A percentile compares a stretch with the other conserved stretches of the same genome.
Evolutionary conservation across 345 rosid species (phyloP).

Genomic region (Linum trigynum): DNA sequence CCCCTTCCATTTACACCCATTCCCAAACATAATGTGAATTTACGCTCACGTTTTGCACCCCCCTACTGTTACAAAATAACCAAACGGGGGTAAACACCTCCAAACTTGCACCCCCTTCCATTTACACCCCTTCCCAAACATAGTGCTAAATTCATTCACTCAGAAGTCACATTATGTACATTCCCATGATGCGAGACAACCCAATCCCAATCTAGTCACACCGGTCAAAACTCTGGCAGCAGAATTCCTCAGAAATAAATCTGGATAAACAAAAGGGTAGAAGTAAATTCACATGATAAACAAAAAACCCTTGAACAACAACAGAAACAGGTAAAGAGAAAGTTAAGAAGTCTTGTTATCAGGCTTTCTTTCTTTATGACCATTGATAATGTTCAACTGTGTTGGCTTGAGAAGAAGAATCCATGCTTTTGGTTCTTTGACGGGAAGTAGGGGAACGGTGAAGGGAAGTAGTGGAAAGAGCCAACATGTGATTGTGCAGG

Average conservation of each 20-base stretch:
- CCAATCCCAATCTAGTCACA: background rate
- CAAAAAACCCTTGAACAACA: background rate
- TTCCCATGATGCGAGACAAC: background rate
- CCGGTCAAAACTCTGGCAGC: background rate
- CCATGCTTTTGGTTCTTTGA: background rate
- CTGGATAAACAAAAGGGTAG: background rate
- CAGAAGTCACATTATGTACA: background rate
- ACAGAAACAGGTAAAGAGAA: too few species aligned
- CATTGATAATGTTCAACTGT: too few species aligned
- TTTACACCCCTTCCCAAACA: too few species aligned
- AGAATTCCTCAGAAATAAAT: too few species aligned
- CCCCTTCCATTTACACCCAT: too few species aligned
- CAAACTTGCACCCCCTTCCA: too few species aligned
- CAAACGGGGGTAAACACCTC: too few species aligned
- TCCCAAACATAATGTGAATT: too few species aligned
- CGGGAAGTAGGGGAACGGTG: background rate
- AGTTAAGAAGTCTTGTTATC: background rate
- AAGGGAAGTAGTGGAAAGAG: background rate
- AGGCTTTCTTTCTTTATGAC: too few species aligned
- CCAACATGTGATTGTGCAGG: background rate
- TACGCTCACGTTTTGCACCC: too few species aligned
- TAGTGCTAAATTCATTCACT: background rate
- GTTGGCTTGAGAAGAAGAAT: background rate
- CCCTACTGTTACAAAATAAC: too few species aligned
- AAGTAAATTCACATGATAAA: background rate